These are phyloP conservation scores for Ceratocystis variospora DNA, from an alignment of 2,329 filamentous ascomycete genomes.

Conservation along the genomic window DNA sequence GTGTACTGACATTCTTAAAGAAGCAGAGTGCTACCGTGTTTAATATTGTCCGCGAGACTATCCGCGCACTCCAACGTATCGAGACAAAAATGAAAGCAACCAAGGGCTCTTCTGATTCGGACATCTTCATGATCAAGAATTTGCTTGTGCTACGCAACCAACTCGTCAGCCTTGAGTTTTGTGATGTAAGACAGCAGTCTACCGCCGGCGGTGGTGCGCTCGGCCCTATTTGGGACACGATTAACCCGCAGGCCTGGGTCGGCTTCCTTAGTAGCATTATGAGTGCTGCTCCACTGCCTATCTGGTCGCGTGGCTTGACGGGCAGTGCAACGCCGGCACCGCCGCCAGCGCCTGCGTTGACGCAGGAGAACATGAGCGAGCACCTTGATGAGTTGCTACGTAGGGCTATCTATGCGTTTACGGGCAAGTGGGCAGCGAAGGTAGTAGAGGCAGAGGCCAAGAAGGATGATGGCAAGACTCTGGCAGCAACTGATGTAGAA, in stretches of 20 bases:
- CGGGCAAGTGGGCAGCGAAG: constrained; percentile 43
- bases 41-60: constrained; percentile 78
- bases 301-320: constrained; percentile 30
- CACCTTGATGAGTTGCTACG: constrained; percentile 49
- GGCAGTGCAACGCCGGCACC: constrained; percentile 27
- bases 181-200: constrained; percentile 43
- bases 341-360: constrained; percentile 22
- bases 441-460: constrained; percentile 36
- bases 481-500: constrained; percentile 42
- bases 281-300: constrained; percentile 30
- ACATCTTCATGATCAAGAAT: constrained; percentile 90
- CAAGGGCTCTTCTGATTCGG: constrained; percentile 51
- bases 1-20: constrained; percentile 25
- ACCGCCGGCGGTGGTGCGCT: constrained; percentile 32
- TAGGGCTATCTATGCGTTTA: constrained; percentile 49
- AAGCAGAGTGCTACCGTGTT: constrained; percentile 43
- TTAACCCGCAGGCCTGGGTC: constrained; percentile 43
- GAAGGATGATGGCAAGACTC: constrained; percentile 36
- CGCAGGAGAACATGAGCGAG: constrained; percentile 47
- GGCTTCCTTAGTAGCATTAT: constrained; percentile 46
- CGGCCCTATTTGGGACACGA: constrained; percentile 49
- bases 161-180: constrained; percentile 90
- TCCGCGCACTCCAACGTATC: constrained; percentile 64
- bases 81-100: constrained; percentile 55
- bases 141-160: constrained; percentile 91